These are phyloP conservation scores for Primulina tabacum DNA, from an alignment of 257 asterid genomes.

Conservation along the genomic window DNA sequence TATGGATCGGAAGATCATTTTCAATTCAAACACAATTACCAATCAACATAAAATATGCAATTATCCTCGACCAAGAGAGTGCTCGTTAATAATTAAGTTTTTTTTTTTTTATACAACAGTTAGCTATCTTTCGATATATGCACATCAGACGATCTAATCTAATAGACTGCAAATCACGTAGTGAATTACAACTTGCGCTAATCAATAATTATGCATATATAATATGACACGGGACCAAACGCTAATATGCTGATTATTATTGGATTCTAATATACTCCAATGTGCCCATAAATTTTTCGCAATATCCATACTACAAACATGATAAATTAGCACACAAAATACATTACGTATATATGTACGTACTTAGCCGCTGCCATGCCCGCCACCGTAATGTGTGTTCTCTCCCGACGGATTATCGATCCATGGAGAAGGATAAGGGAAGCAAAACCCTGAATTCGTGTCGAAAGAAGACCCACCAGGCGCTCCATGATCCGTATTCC, in stretches of 20 bases:
- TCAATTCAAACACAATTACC: too few species aligned
- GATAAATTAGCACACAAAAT: not conserved
- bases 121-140: too few species aligned
- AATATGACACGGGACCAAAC: not conserved
- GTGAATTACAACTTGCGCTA: too few species aligned
- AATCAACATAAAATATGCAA: too few species aligned
- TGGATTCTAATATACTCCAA: not conserved
- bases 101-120: too few species aligned
- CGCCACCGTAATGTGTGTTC: conserved; percentile 8
- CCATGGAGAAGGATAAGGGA: conserved; percentile 33
- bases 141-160: too few species aligned
- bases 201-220: too few species aligned
- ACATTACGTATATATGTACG: too few species aligned
- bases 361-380: not conserved
- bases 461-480: conserved; percentile 25
- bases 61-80: too few species aligned
- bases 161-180: too few species aligned
- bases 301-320: not conserved
- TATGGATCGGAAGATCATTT: too few species aligned
- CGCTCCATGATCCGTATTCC: conserved; percentile 22
- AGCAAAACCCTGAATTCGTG: conserved; percentile 27
- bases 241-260: not conserved
- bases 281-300: not conserved
- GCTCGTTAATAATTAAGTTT: too few species aligned
- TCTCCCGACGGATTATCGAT: conserved; percentile 20